Evolutionary conservation across 1,284 basidiomycete species (phyloP).

Genomic region (Erythrobasidium hasegawianum): DNA sequence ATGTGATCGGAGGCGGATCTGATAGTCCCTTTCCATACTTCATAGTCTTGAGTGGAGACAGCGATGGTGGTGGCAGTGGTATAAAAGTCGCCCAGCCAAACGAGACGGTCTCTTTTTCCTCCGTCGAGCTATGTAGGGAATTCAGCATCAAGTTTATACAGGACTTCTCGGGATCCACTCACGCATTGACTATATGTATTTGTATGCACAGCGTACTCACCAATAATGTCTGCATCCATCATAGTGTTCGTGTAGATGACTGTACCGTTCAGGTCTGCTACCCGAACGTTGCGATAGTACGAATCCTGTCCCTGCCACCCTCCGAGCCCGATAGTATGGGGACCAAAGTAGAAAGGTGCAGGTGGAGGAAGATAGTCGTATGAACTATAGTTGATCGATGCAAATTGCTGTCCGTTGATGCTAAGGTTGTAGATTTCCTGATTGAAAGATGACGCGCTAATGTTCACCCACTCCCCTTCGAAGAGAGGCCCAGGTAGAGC

Average conservation of each 20-base stretch:
- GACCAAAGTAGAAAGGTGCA: conserved; percentile 6
- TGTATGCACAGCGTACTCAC: conserved; percentile 9
- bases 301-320: conserved; percentile 23
- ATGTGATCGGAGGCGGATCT: conserved; percentile 3
- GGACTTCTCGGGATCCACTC: too few species aligned
- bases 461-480: conserved; percentile 21
- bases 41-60: not conserved
- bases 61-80: conserved; percentile 8
- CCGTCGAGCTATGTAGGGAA: conserved; percentile 5
- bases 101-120: conserved; percentile 24
- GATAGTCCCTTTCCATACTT: conserved; percentile 11
- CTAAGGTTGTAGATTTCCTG: conserved; percentile 14
- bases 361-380: conserved; percentile 12
- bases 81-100: conserved; percentile 22
- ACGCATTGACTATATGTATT: not conserved
- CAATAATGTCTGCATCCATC: conserved; percentile 11
- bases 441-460: conserved; percentile 11
- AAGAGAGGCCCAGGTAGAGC: not conserved
- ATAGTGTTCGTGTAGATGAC: conserved; percentile 24
- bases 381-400: conserved; percentile 16
- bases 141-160: too few species aligned
- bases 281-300: conserved; percentile 26
- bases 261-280: not conserved
- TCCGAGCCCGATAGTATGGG: conserved; percentile 23
- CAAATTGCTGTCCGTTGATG: conserved; percentile 25